Evolutionary conservation across 2,329 filamentous ascomycete species (phyloP).

Genomic region (Delphinella strobiligena): DNA sequence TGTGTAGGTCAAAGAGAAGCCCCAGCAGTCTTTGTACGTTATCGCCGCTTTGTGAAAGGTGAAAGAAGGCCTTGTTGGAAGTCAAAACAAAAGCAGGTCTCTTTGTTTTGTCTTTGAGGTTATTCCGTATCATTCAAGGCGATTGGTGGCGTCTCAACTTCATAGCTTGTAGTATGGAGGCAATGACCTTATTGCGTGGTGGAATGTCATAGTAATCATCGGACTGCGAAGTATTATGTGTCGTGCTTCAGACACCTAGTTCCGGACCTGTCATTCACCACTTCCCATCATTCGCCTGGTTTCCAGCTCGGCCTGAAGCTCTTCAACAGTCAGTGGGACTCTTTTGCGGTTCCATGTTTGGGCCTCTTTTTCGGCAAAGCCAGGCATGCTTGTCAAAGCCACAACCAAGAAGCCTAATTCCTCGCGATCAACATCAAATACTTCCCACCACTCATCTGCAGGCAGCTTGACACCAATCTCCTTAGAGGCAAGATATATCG

Average conservation of each 20-base stretch:
- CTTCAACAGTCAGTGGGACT: conserved; percentile 47
- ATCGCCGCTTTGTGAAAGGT: too few species aligned
- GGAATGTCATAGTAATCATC: too few species aligned
- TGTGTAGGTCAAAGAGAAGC: too few species aligned
- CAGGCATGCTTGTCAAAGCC: conserved; percentile 66
- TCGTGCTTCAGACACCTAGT: not conserved
- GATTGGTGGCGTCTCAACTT: too few species aligned
- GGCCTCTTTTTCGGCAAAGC: conserved; percentile 50
- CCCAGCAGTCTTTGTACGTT: too few species aligned
- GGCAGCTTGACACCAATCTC: conserved; percentile 69
- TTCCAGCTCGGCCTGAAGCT: conserved; percentile 49
- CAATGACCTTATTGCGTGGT: too few species aligned
- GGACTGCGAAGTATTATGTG: too few species aligned
- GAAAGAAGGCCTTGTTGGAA: too few species aligned
- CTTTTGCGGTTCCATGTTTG: conserved; percentile 35
- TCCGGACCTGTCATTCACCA: conserved; percentile 6
- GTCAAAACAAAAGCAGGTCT: too few species aligned
- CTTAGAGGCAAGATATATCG: conserved; percentile 78
- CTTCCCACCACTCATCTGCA: conserved; percentile 88
- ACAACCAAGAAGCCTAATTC: conserved; percentile 89
- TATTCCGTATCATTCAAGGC: too few species aligned
- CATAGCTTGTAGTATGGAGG: too few species aligned
- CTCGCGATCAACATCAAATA: conserved; percentile 91
- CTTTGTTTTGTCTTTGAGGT: too few species aligned
- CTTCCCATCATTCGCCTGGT: conserved; percentile 31